Base-by-base conservation (phyloP, 2,329 filamentous ascomycete genomes). In the Botrytis medusae region DNA sequence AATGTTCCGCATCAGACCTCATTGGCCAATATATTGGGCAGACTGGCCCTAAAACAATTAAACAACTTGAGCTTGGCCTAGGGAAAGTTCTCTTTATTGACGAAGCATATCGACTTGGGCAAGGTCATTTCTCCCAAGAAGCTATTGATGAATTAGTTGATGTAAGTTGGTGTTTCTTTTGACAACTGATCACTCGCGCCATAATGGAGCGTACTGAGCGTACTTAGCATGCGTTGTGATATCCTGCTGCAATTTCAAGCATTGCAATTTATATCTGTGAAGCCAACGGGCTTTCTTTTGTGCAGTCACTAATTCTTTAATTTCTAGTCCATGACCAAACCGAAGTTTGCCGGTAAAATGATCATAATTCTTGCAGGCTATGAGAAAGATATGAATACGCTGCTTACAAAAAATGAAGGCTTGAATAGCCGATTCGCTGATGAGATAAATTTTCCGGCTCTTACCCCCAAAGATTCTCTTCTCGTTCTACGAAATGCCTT, bases 141-240 rank as follows among this genome's bases (percentile, higher is more conserved):
- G 76, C 92, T 88, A 83, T 94, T 88, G 79, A 93, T 85, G 89
- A 94, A 91, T 86, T 94, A 88, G 77, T 85, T 80, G 73, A 85
- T 81, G 20, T 67, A 7, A 54, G 64, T 51, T 10, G 3, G 12
- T 32, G 0, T 20, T 20, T 3, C 10, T 18, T 44, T 16, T 42
- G 14, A 20, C 5, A 6, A 4, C 29, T 2, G 9, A 20, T 20
- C 4, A 20, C 18, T 42, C 6, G 37, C 37, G 7, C 40, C 20
- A 29, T 44, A 18, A 3, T 20, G 25, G 5, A 12, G 14, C 48
- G 25, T 29, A 20, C 29, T 32, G 5, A 12, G 14, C 48, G 25
- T 29, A 20, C 29, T 32, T 59, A 3, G 29, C 16, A 32, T 18
- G 3, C 54, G 6, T 4, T 20, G 6, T 22, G 16, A 25, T 46